Evolutionary conservation across 495 filamentous ascomycete species (phyloP), one percentile per base, ranked within the genome.

Genomic region (Aspergillus bridgeri): DNA sequence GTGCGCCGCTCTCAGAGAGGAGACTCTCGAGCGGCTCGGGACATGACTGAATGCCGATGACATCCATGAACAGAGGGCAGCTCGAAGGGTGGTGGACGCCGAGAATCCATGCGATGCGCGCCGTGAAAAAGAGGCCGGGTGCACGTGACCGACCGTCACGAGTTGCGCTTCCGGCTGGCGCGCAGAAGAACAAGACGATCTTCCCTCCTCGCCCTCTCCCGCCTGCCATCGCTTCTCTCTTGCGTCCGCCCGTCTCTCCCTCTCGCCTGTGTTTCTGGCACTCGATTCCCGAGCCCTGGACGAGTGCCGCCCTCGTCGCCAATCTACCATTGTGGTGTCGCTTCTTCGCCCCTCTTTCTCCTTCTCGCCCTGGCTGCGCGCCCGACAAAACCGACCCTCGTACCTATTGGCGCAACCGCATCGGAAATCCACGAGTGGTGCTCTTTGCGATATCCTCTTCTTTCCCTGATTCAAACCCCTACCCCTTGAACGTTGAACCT

Each of bases 21-120:
- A 60, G 61, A 69, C 63, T 68, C 72, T 67, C 69, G 67, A 71
- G 69, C 70, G 69, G 67, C 67, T 67, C 60, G 69, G 69, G 59
- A 63, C 74, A 76, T 76, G 69, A 68, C 70, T 75, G 60, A 68
- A 65, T 64, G 67, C 74, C 58, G 70, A 76, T 79, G 75, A 79
- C 76, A 79, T 79, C 75, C 76, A 79, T 79, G 70, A 77, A 77
- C 33, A 13, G 13, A 38, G 17, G 33, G 33, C 11, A 38, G 9
- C 9, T 8, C 15, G 44, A 20, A 45, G 54, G 15, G n/a, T 46
- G n/a, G 13, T 46, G 43, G 43, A 7, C n/a, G 6, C 43, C n/a
- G n/a, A 6, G 15, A 45, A 3, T 45, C 43, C 7, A 27, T 25
- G 15, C 6, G 3, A 21, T 5, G 38, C 33, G 52, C 54, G 38